phyloP scores from a whole-genome alignment of 495 filamentous ascomycete genomes.

The Xylona heveae region DNA sequence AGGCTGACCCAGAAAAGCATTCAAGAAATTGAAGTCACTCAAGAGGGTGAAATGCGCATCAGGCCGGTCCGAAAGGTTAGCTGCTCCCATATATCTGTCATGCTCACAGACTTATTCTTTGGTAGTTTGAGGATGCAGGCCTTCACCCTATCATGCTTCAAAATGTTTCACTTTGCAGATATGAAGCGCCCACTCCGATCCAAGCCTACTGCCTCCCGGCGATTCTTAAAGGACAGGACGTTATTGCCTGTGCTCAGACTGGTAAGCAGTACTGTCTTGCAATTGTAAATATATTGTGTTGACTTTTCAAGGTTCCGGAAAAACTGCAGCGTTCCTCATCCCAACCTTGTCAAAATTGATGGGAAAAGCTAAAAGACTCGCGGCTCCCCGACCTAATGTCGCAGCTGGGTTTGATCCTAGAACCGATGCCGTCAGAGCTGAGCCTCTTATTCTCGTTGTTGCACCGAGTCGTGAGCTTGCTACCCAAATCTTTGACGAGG shows the following conservation, averaged over 20 bases:
- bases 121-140: slow-evolving; percentile 50
- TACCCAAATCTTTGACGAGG: slow-evolving; percentile 85
- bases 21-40: slow-evolving; percentile 29
- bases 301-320: slow-evolving; percentile 57
- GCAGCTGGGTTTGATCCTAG: slow-evolving; percentile 18
- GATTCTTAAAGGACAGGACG: slow-evolving; percentile 45
- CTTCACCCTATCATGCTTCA: slow-evolving; percentile 65
- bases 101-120: slow-evolving; percentile 1
- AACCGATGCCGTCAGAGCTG: slow-evolving; percentile 33
- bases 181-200: slow-evolving; percentile 56
- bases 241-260: slow-evolving; percentile 80
- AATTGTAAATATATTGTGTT: not conserved
- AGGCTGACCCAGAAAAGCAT: slow-evolving; percentile 19
- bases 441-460: slow-evolving; percentile 75
- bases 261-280: slow-evolving; percentile 29
- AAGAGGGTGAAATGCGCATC: slow-evolving; percentile 34
- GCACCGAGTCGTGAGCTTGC: slow-evolving; percentile 75
- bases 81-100: not conserved
- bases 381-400: slow-evolving; percentile 47
- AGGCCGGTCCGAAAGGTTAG: slow-evolving; percentile 26
- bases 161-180: slow-evolving; percentile 52
- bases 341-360: slow-evolving; percentile 77
- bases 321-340: slow-evolving; percentile 82
- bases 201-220: slow-evolving; percentile 69
- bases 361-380: slow-evolving; percentile 78